A percentile compares a stretch with the other conserved stretches of the same genome.
Conservation (phyloP, 2,329 filamentous ascomycete genomes). For the Curvularia sp. region DNA sequence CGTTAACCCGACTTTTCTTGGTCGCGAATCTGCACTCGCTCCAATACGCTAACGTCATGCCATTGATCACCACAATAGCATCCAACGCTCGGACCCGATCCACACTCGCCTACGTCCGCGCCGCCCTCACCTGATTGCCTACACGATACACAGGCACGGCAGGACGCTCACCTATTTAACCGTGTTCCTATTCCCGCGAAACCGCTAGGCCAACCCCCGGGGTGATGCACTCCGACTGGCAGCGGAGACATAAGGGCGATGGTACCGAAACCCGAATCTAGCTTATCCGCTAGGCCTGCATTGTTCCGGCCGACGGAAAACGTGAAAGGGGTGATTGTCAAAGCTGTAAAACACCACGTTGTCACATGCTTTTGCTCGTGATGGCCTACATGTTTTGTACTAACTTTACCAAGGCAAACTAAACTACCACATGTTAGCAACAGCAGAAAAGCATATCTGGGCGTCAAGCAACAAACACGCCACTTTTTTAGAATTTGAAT, state of each 20-base stretch:
- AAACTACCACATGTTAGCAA: neutral
- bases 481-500: neutral
- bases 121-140: conserved; percentile 14
- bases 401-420: neutral
- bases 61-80: conserved; percentile 14
- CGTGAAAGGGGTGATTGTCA: neutral
- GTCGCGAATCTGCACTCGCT: conserved; percentile 10
- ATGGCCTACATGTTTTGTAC: neutral
- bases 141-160: conserved; percentile 9
- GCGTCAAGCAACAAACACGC: neutral
- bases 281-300: neutral
- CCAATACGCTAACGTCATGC: conserved; percentile 16
- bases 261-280: neutral
- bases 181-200: neutral
- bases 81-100: conserved; percentile 11
- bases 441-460: neutral
- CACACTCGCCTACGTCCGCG: conserved; percentile 12
- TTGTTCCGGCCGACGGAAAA: neutral
- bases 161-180: neutral
- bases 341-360: neutral
- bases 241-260: neutral
- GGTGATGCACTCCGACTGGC: neutral
- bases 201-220: neutral
- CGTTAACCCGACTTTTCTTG: neutral
- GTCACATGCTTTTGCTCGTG: too few species aligned